Evolutionary conservation across 192 early-diverging fungal genomes (phyloP), one percentile per base, ranked within the genome.

Genomic region (Phlyctochytrium planicorne): DNA sequence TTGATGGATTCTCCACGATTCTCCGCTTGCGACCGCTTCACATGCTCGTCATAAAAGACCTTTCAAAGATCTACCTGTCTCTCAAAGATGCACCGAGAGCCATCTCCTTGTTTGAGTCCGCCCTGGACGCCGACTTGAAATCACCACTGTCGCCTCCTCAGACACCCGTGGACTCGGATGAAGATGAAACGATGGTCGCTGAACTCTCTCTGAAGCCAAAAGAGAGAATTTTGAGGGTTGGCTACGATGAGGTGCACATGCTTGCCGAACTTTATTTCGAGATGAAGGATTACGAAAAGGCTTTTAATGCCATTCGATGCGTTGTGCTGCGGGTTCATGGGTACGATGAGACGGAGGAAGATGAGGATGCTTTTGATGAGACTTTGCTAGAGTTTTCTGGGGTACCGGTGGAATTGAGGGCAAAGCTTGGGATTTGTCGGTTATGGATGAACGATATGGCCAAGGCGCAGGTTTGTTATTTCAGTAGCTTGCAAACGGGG

Each of bases 221-320:
- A 30, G 63, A 47, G 20, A 47, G 20, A 20, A 20, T 47, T 3
- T 67, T 64, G 37, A 69, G 82, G 10, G 78, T 94, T 66, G 79
- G 91, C 64, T 93, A 87, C 71, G 83, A 93, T 34, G 95, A 96
- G 60, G 68, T 99, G 30, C 90, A 94, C 72, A 91, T 93, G 78
- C 72, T 95, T 53, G 87, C 88, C 34, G 94, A 97, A 66, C 74
- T 98, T 14, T 94, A 94, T 60, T 82, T 97, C 20, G 82, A 91
- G 63, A 74, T 81, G 30, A 82, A 84, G 36, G 91, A 95, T 61
- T 94, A 91, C 69, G 88, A 90, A 52, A 81, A 82, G 52, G 86
- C 88, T 2, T 71, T 94, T 0, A 72, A 77, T 20, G 82, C 86
- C 30, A 87, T n/a, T n/a, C n/a, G n/a, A n/a, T n/a, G n/a, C n/a